These are phyloP conservation scores for Salvia rosmarinus DNA, from an alignment of 257 asterid species.

Conservation along the genomic window DNA sequence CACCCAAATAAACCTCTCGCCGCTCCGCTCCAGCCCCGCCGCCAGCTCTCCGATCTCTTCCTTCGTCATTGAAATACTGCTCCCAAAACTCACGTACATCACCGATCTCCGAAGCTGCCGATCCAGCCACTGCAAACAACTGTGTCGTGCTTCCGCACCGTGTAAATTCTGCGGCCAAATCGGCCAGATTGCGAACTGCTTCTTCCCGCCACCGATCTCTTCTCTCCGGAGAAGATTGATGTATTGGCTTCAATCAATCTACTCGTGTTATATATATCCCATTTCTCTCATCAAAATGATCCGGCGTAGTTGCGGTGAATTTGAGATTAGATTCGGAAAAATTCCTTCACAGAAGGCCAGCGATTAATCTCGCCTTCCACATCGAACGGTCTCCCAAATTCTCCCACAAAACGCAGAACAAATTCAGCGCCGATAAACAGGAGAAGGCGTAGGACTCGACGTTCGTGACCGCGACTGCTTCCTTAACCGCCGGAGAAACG, in stretches of 20 bases:
- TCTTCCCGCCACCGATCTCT: conserved; percentile 46
- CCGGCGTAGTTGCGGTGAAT: conserved; percentile 28
- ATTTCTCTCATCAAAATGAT: conserved; percentile 27
- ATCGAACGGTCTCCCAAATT: conserved; percentile 42
- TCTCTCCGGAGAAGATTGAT: conserved; percentile 39
- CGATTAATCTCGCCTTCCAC: conserved; percentile 21
- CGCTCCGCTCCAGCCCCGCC: conserved; percentile 38
- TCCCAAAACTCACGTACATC: conserved; percentile 51
- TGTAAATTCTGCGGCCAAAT: background rate
- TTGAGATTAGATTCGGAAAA: conserved; percentile 26
- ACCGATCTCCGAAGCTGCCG: conserved; percentile 43
- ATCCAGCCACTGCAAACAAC: conserved; percentile 53
- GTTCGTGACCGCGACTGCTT: conserved; percentile 36
- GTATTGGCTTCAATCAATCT: conserved; percentile 42
- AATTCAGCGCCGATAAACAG: conserved; percentile 48
- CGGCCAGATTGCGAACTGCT: conserved; percentile 53
- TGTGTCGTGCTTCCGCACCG: background rate
- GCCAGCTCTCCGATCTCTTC: conserved; percentile 52
- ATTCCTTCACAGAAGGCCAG: conserved; percentile 36
- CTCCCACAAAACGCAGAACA: conserved; percentile 44
- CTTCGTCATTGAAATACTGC: conserved; percentile 31
- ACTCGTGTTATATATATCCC: conserved; percentile 49
- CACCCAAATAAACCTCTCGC: conserved; percentile 45
- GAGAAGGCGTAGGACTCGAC: conserved; percentile 50
- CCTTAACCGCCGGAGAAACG: conserved; percentile 40